Percentiles rank a stretch among this genome's conserved stretches.
Conservation (phyloP, 768 basidiomycete genomes). For the Rhizopogon vulgaris region DNA sequence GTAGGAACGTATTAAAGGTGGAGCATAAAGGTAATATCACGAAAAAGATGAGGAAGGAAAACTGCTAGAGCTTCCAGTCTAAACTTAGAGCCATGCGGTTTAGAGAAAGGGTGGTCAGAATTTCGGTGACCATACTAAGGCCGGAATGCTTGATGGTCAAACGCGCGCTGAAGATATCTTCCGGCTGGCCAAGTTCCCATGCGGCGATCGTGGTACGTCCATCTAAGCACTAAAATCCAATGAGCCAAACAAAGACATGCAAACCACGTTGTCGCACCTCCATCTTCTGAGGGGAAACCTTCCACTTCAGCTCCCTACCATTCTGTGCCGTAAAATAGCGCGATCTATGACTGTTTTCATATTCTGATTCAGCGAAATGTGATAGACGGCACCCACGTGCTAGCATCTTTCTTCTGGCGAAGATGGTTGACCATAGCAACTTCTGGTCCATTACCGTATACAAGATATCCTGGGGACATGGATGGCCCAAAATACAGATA, state of each 20-base stretch:
- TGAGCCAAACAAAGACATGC: not conserved
- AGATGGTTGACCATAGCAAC: constrained; percentile 53
- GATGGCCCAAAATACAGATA: constrained; percentile 73
- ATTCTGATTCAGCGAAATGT: not conserved
- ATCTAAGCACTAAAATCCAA: constrained; percentile 50
- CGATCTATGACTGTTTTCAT: constrained; percentile 38
- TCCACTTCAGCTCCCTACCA: constrained; percentile 75
- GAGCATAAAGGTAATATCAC: not conserved
- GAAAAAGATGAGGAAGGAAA: not conserved
- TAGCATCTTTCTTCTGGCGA: constrained; percentile 52
- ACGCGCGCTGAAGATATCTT: constrained; percentile 52
- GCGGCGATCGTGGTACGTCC: constrained; percentile 54
- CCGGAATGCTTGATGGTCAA: constrained; percentile 54
- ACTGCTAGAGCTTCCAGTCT: constrained; percentile 36
- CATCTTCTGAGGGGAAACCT: constrained; percentile 51
- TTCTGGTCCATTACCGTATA: constrained; percentile 60
- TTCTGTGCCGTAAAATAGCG: constrained; percentile 70
- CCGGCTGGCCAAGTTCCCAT: constrained; percentile 60
- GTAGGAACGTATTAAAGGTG: not conserved
- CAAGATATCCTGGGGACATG: constrained; percentile 52
- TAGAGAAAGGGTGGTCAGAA: constrained; percentile 67
- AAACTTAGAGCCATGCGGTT: constrained; percentile 64
- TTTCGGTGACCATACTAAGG: constrained; percentile 65
- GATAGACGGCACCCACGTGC: constrained; percentile 44
- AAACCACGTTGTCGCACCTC: constrained; percentile 44